Evolutionary conservation across 805 yeast genomes (phyloP).

Genomic region (Starmerella apicola): DNA sequence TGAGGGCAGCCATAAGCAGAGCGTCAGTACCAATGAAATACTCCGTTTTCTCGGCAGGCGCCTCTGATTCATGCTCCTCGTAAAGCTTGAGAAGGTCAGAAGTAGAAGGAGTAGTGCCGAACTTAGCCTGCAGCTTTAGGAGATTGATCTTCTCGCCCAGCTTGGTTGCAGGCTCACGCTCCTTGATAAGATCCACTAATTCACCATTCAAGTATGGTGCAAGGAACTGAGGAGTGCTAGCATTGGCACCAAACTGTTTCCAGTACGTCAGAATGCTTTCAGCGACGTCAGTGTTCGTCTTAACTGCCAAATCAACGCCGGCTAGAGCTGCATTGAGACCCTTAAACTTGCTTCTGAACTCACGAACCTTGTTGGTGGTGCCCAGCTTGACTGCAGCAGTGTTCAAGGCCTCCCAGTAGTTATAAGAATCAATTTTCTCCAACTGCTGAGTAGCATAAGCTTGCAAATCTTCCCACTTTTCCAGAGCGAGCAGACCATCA

Average conservation of each 20-base stretch:
- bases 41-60: slow-evolving; percentile 41
- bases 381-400: slow-evolving; percentile 33
- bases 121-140: slow-evolving; percentile 36
- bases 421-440: slow-evolving; percentile 57
- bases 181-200: slow-evolving; percentile 19
- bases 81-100: slow-evolving; percentile 31
- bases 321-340: slow-evolving; percentile 52
- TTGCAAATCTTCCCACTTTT: slow-evolving; percentile 36
- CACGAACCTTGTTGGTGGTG: slow-evolving; percentile 27
- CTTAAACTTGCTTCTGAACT: slow-evolving; percentile 25
- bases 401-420: slow-evolving; percentile 52
- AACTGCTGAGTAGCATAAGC: slow-evolving; percentile 34
- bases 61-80: slow-evolving; percentile 27
- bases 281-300: slow-evolving; percentile 16
- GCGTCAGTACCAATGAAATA: slow-evolving; percentile 60
- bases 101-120: no score
- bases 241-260: slow-evolving; percentile 38
- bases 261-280: slow-evolving; percentile 31
- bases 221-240: slow-evolving; percentile 56
- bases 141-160: slow-evolving; percentile 30
- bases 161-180: slow-evolving; percentile 14
- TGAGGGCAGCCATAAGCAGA: slow-evolving; percentile 42
- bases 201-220: slow-evolving; percentile 25
- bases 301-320: slow-evolving; percentile 34
- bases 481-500: slow-evolving; percentile 33